Evolutionary conservation across 2,329 filamentous ascomycete species (phyloP), one percentile per base, ranked within the genome.

Genomic region (Trichoderma koningii): DNA sequence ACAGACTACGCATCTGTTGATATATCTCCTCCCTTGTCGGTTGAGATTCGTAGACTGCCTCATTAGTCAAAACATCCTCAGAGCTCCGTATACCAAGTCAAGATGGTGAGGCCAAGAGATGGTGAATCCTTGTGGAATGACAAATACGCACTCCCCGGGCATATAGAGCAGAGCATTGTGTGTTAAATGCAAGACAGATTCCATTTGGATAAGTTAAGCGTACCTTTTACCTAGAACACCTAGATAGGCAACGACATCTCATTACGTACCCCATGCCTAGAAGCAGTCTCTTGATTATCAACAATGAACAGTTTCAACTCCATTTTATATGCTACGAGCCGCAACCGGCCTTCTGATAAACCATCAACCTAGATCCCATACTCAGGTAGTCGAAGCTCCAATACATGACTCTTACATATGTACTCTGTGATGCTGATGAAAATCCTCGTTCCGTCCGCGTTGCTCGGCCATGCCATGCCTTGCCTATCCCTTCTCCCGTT

Each of bases 311-410:
- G 15, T 62, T 62, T 45, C 59, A 52, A 62, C 48, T 53, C 48
- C 59, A 34, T 62, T 50, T 48, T 53, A 53, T 62, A 62, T 55
- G 50, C 59, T 44, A 45, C 26, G 12, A 53, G 41, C 38, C 48
- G n/a, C 50, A 63, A 53, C 26, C 23, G 44, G 59, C 59, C 53
- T 42, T 51, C 38, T 55, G 55, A 23, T 62, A 62, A 23, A 38
- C 45, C 41, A 53, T 62, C 26, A 52, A 19, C 57, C 21, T 34
- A 47, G 23, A 56, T 23, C 3, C 21, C 21, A 15, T 34, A 47
- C 30, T 34, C 7, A 34, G 30, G 9, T 10, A 50, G 10, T 45
- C 34, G 30, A 42, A 10, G 15, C 44, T 21, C 48, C 41, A 42
- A 42, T 14, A 38, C 34, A 47, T 23, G 28, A 42, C 52, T 44